Percentiles rank a stretch among this genome's conserved stretches.
Conservation (phyloP, 1,284 basidiomycete genomes). For the Puccinia triticina region DNA sequence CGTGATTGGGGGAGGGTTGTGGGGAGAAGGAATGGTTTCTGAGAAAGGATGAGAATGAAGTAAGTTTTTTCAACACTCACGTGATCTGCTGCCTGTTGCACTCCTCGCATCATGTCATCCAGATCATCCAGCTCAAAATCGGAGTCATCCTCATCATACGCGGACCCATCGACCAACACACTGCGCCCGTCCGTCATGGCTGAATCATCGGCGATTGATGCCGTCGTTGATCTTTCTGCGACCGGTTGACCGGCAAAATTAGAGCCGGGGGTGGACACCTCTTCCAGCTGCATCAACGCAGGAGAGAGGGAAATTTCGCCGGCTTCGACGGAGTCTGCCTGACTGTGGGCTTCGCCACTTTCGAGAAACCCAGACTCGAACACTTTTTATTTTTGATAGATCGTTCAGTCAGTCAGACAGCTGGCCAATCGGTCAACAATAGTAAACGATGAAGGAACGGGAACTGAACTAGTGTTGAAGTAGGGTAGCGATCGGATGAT, state of each 20-base stretch:
- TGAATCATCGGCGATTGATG: constrained; percentile 41
- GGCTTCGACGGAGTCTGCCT: constrained; percentile 34
- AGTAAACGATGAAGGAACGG: background rate
- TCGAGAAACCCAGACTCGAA: constrained; percentile 48
- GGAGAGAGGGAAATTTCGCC: constrained; percentile 41
- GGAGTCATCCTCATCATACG: constrained; percentile 47
- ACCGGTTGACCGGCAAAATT: background rate
- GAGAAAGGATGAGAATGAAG: background rate
- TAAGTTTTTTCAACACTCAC: constrained; percentile 27
- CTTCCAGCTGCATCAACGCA: constrained; percentile 18
- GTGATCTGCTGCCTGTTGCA: constrained; percentile 49
- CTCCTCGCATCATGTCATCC: constrained; percentile 36
- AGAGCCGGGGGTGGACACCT: constrained; percentile 11
- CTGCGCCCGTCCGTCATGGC: constrained; percentile 31
- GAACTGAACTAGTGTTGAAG: constrained; percentile 45
- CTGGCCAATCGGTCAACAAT: background rate
- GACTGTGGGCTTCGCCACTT: constrained; percentile 43
- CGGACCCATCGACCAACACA: background rate
- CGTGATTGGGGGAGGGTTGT: background rate
- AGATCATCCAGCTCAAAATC: constrained; percentile 49
- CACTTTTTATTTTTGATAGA: constrained; percentile 20
- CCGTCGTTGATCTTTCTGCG: constrained; percentile 4
- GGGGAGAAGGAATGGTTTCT: background rate
- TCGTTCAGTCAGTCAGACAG: background rate
- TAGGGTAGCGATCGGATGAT: constrained; percentile 50